phyloP scores from a whole-genome alignment of 1,284 basidiomycete genomes.

The Leccinum solheimii region DNA sequence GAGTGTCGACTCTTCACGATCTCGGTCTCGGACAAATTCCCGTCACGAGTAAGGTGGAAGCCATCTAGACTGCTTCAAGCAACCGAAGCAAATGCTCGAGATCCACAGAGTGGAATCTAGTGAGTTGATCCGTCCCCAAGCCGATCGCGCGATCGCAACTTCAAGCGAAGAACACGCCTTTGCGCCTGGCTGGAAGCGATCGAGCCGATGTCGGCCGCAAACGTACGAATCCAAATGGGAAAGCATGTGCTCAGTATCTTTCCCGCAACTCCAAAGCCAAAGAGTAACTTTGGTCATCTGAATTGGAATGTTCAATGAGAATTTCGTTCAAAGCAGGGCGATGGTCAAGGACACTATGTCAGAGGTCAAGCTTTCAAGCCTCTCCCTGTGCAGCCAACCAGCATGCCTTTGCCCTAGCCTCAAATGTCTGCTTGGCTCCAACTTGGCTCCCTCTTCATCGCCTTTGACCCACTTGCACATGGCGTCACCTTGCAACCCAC shows the following conservation, averaged over 20 bases:
- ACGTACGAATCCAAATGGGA: background rate
- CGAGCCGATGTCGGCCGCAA: background rate
- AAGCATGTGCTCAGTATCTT: background rate
- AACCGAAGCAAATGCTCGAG: background rate
- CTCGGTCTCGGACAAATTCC: background rate
- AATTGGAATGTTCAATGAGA: background rate
- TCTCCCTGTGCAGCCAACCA: constrained; percentile 41
- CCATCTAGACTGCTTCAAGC: background rate
- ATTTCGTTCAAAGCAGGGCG: background rate
- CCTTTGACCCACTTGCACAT: constrained; percentile 46
- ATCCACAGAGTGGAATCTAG: background rate
- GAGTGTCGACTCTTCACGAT: background rate
- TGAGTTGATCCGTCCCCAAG: background rate
- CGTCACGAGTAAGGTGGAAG: background rate
- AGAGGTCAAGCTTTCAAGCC: constrained; percentile 4
- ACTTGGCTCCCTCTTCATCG: constrained; percentile 42
- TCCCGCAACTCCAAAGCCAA: background rate
- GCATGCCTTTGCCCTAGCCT: constrained; percentile 44
- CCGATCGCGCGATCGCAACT: background rate
- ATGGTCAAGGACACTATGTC: background rate
- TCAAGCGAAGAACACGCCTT: background rate
- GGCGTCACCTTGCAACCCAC: constrained; percentile 50
- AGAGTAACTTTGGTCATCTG: background rate
- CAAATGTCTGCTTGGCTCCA: constrained; percentile 41
- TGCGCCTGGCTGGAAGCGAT: background rate